These are phyloP conservation scores for Mortierella sp. DNA, from an alignment of 371 early-diverging fungal genomes.

Conservation along the genomic window DNA sequence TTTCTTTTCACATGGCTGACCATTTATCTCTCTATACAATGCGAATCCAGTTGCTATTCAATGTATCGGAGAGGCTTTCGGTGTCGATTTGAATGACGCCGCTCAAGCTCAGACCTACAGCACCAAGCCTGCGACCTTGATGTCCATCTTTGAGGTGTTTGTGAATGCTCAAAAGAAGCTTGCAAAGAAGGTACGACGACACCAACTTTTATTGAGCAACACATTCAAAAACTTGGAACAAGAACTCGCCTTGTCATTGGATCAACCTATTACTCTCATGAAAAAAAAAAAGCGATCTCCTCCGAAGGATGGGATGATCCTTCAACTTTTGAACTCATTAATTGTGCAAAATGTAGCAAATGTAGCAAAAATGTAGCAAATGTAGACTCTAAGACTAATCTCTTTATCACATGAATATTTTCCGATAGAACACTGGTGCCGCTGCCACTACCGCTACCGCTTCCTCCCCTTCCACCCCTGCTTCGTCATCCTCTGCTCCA, in stretches of 20 bases:
- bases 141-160: conserved; percentile 92
- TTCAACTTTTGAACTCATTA: neutral
- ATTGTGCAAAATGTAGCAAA: neutral
- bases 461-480: conserved; percentile 18
- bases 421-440: conserved; percentile 36
- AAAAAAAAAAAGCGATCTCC: neutral
- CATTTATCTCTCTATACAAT: neutral
- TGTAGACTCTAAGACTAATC: neutral
- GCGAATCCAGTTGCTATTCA: conserved; percentile 85
- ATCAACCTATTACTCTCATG: neutral
- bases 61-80: conserved; percentile 95
- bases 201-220: neutral
- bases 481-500: conserved; percentile 20
- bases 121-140: conserved; percentile 87
- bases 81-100: conserved; percentile 81
- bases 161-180: conserved; percentile 83
- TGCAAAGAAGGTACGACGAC: conserved; percentile 50
- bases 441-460: conserved; percentile 11
- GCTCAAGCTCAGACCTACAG: conserved; percentile 74
- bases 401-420: neutral
- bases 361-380: neutral
- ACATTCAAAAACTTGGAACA: neutral
- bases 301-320: neutral
- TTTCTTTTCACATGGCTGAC: neutral
- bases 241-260: neutral